These are phyloP conservation scores for Paramecium tetraurelia DNA, from an alignment of 73 alveolate genomes.

Conservation along the genomic window DNA sequence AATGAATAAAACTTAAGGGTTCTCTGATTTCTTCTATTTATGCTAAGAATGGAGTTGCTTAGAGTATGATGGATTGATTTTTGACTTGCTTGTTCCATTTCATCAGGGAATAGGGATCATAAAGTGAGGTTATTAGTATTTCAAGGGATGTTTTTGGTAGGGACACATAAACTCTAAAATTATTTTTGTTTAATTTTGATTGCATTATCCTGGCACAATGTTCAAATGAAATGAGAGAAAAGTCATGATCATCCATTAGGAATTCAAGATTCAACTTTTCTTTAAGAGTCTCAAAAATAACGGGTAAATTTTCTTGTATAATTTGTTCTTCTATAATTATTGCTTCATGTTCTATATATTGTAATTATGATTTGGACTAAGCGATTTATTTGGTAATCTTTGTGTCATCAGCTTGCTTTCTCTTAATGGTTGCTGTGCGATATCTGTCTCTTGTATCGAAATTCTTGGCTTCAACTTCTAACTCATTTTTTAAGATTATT, in stretches of 20 bases:
- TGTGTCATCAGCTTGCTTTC: background rate
- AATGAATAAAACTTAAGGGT: background rate
- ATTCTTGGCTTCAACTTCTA: background rate
- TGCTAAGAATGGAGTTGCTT: background rate
- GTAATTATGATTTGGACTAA: background rate
- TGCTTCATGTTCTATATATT: background rate
- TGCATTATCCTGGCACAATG: constrained; percentile 44
- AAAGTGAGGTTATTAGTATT: background rate
- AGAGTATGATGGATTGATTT: background rate
- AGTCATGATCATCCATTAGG: background rate
- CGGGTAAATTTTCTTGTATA: background rate
- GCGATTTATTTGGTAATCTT: background rate
- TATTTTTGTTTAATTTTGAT: background rate
- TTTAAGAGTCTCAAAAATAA: background rate
- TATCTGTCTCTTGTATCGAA: background rate
- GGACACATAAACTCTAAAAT: background rate
- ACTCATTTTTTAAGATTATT: background rate
- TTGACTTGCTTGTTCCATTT: constrained; percentile 29
- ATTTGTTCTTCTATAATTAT: background rate
- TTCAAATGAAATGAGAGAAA: background rate
- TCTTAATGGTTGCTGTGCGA: background rate
- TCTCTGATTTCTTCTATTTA: constrained; percentile 37
- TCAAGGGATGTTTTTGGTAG: background rate
- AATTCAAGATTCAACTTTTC: background rate
- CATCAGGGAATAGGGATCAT: background rate